phyloP scores from a whole-genome alignment of 2,329 filamentous ascomycete genomes.

The Colletotrichum noveboracense region DNA sequence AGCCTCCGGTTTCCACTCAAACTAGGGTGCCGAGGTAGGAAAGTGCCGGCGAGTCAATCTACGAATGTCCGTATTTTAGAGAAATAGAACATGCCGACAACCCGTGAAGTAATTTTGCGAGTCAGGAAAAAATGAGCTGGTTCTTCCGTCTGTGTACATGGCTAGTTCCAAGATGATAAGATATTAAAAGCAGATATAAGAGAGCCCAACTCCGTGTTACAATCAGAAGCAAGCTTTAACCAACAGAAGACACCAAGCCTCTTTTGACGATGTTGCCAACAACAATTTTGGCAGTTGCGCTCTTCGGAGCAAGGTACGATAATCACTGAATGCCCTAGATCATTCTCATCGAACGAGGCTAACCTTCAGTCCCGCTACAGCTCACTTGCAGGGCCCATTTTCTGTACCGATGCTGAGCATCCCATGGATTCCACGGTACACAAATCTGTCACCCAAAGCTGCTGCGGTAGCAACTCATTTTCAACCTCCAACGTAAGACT shows the following conservation, averaged over 20 bases:
- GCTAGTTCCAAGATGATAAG: not conserved
- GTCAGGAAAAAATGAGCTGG: not conserved
- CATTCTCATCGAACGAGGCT: not conserved
- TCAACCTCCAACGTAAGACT: not conserved
- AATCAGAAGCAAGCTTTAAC: not conserved
- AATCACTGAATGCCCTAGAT: rapidly evolving
- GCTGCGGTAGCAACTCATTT: not conserved
- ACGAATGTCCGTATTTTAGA: not conserved
- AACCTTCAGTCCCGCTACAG: not conserved
- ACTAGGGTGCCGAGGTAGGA: not conserved
- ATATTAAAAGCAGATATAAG: not conserved
- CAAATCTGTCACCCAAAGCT: not conserved
- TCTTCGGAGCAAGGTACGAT: not conserved
- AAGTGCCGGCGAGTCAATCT: not conserved
- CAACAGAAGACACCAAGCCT: not conserved
- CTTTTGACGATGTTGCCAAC: not conserved
- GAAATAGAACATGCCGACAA: not conserved
- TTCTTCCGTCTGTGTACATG: not conserved
- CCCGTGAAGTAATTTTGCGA: not conserved
- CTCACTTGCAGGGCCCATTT: not conserved
- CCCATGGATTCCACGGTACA: not conserved
- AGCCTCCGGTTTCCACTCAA: not conserved
- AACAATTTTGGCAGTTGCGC: not conserved
- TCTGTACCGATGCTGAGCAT: not conserved
- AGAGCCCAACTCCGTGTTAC: not conserved